A percentile compares a stretch with the other conserved stretches of the same genome.
Evolutionary conservation across 495 filamentous ascomycete genomes (phyloP).

Genomic region (Astrocystis sublimbata): DNA sequence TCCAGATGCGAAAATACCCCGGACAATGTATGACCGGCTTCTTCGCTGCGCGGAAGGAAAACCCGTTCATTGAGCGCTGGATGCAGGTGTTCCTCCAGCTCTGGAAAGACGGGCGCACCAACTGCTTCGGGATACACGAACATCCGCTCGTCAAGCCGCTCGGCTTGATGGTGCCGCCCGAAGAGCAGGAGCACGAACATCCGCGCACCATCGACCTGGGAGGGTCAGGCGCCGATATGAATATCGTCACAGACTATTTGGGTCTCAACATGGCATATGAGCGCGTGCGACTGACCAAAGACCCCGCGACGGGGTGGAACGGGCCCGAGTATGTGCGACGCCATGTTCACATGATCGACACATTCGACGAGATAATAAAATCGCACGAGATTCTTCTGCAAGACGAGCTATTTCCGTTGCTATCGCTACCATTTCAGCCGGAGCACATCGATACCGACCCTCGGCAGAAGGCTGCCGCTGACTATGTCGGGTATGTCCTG

Average conservation of each 20-base stretch:
- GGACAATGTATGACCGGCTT: slow-evolving; percentile 34
- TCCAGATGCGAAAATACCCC: slow-evolving; percentile 12
- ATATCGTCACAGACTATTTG: slow-evolving; percentile 12
- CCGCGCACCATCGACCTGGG: neutral
- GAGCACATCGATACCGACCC: slow-evolving; percentile 1
- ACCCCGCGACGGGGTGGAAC: slow-evolving; percentile 14
- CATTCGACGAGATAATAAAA: slow-evolving; percentile 5
- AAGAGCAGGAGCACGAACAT: neutral
- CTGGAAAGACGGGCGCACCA: slow-evolving; percentile 28
- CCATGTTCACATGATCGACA: slow-evolving; percentile 1
- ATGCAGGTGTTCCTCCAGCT: slow-evolving; percentile 29
- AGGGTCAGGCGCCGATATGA: neutral
- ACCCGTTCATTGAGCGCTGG: slow-evolving; percentile 35
- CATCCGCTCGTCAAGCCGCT: slow-evolving; percentile 29
- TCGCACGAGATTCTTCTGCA: slow-evolving; percentile 1
- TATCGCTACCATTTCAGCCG: slow-evolving; percentile 4
- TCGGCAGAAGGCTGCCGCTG: slow-evolving; percentile 13
- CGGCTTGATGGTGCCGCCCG: slow-evolving; percentile 1
- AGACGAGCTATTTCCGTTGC: slow-evolving; percentile 16
- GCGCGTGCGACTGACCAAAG: slow-evolving; percentile 12
- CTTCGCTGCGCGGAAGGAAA: slow-evolving; percentile 29
- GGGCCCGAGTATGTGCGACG: slow-evolving; percentile 15
- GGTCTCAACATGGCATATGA: slow-evolving; percentile 17
- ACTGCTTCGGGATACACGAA: slow-evolving; percentile 23
- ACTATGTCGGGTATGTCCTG: slow-evolving; percentile 12